Evolutionary conservation across 2,329 filamentous ascomycete species (phyloP).

Genomic region (Trichoderma afroharzianum): DNA sequence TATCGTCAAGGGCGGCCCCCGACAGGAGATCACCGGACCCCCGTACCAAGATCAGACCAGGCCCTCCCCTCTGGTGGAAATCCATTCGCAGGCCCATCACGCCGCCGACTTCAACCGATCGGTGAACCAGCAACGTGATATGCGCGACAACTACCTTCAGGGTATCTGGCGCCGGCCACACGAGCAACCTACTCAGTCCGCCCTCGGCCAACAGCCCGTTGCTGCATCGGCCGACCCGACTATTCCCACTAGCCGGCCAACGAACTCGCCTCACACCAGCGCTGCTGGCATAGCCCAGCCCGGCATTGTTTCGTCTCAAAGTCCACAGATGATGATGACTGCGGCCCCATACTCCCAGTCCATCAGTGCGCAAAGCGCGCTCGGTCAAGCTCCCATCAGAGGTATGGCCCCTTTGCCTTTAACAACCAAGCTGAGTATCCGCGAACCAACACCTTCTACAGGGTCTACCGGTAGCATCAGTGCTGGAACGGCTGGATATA

Average conservation of each 20-base stretch:
- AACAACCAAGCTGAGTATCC: constrained; percentile 56
- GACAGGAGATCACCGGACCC: constrained; percentile 84
- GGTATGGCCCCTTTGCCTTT: constrained; percentile 51
- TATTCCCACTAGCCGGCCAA: constrained; percentile 49
- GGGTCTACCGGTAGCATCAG: constrained; percentile 50
- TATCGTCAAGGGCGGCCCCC: constrained; percentile 71
- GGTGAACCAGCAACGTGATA: constrained; percentile 73
- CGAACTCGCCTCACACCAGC: constrained; percentile 56
- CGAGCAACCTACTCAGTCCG: constrained; percentile 61
- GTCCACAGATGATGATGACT: constrained; percentile 64
- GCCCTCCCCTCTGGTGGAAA: constrained; percentile 69
- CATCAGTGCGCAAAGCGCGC: constrained; percentile 65
- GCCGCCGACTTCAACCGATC: constrained; percentile 88
- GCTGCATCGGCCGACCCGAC: constrained; percentile 40
- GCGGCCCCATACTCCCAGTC: constrained; percentile 66
- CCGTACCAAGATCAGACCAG: constrained; percentile 85
- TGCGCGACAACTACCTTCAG: constrained; percentile 75
- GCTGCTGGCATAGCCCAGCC: constrained; percentile 54
- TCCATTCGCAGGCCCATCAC: constrained; percentile 81
- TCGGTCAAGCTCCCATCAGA: constrained; percentile 69
- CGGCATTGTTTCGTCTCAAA: constrained; percentile 57
- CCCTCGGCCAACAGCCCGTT: constrained; percentile 38
- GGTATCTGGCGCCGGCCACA: constrained; percentile 80
- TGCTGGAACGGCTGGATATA: constrained; percentile 55
- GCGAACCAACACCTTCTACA: constrained; percentile 58